Evolutionary conservation across 768 basidiomycete species (phyloP).

Genomic region (Nidularia sp.): DNA sequence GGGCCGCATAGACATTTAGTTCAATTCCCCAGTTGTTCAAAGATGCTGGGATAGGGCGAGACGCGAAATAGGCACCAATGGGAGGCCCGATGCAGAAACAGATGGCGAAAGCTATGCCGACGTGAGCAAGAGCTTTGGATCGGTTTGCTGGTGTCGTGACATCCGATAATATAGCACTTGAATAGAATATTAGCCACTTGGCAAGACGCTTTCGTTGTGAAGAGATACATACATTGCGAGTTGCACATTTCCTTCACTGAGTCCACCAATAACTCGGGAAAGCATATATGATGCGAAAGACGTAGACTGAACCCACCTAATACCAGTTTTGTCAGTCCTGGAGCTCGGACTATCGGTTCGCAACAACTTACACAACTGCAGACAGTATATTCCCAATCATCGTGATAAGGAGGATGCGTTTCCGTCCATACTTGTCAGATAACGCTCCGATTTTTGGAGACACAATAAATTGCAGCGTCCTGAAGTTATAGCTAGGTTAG

Average conservation of each 20-base stretch:
- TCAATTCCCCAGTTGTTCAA: constrained; percentile 52
- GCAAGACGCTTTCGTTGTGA: background rate
- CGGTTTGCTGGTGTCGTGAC: constrained; percentile 78
- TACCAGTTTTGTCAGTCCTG: background rate
- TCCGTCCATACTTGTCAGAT: constrained; percentile 89
- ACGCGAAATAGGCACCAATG: constrained; percentile 94
- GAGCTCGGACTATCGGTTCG: background rate
- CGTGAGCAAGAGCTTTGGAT: constrained; percentile 82
- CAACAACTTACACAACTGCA: constrained; percentile 68
- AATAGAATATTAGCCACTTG: background rate
- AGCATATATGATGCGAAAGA: constrained; percentile 88
- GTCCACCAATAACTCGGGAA: constrained; percentile 86
- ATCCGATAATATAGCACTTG: constrained; percentile 90
- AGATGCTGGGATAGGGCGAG: constrained; percentile 67
- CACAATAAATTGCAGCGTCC: constrained; percentile 79
- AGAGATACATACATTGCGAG: constrained; percentile 74
- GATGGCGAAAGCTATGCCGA: constrained; percentile 95
- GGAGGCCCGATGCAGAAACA: constrained; percentile 93
- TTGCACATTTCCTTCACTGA: constrained; percentile 97
- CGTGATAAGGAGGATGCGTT: constrained; percentile 72
- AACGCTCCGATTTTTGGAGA: constrained; percentile 79
- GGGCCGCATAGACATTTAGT: constrained; percentile 86
- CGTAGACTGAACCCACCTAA: constrained; percentile 86
- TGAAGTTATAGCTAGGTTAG: constrained; percentile 30
- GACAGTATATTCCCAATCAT: constrained; percentile 95